A percentile compares a stretch with the other conserved stretches of the same genome.
Conservation (phyloP, 441 rosid species). For the Euphorbia corollata region DNA sequence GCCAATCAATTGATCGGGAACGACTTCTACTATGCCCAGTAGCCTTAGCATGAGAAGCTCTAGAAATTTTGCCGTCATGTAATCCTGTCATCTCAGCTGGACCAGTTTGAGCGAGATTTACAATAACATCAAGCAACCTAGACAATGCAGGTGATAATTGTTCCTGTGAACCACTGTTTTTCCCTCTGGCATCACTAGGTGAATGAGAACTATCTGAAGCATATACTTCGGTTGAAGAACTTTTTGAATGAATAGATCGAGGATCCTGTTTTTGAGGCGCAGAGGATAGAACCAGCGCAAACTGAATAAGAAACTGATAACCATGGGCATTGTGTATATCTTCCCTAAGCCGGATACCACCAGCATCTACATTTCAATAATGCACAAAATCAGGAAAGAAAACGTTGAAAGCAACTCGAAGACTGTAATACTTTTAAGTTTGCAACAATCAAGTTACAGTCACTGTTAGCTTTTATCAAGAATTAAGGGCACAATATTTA, state of each 20-base stretch:
- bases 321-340: constrained; percentile 99
- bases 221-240: constrained; percentile 32
- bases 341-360: constrained; percentile 90
- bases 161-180: constrained; percentile 45
- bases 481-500: too few species aligned
- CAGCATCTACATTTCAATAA: constrained; percentile 73
- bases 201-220: constrained; percentile 34
- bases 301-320: constrained; percentile 98
- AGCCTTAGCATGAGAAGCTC: constrained; percentile 47
- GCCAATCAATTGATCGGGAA: constrained; percentile 46
- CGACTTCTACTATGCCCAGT: constrained; percentile 56
- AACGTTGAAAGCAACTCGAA: constrained; percentile 8
- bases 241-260: constrained; percentile 33
- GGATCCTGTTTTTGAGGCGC: constrained; percentile 43
- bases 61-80: constrained; percentile 47
- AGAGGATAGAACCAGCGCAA: constrained; percentile 77
- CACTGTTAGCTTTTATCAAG: not conserved
- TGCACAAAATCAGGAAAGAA: constrained; percentile 30
- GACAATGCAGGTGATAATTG: constrained; percentile 74
- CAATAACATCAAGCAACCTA: constrained; percentile 98
- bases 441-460: not conserved
- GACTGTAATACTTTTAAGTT: constrained; percentile 4
- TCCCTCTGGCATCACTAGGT: constrained; percentile 26
- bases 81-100: constrained; percentile 47
- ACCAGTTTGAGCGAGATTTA: constrained; percentile 91